Evolutionary conservation across 306 rosid genomes (phyloP), one percentile per base, ranked within the genome.

Genomic region (Cajanus cajan): DNA sequence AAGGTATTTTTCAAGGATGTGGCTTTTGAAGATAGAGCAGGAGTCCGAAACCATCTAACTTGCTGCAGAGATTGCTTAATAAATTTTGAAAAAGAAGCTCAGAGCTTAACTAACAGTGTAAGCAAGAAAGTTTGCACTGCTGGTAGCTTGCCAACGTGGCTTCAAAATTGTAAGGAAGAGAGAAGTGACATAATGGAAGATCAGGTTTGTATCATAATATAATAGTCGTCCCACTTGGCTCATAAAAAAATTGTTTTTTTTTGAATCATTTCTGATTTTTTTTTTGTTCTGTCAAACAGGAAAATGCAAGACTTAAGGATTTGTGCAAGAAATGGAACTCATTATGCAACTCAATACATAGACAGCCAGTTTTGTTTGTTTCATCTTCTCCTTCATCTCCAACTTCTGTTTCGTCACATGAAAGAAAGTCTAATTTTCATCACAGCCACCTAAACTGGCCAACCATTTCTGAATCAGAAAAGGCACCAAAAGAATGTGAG

Each of bases 251-350:
- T 21, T 7, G 8, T 0, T 8, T 34, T 25, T 4, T 6, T 33
- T 39, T 21, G 14, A 51, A 64, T 37, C 9, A 50, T 62, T 33
- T 66, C 64, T 79, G 24, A 25, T 14, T 45, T 73, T 44, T 50
- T 44, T 40, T 48, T 50, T n/a, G 5, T 4, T 19, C 33, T 78
- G 4, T 80, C 45, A 11, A 80, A 24, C 88, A 89, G 96, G 96
- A 89, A 76, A 79, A 57, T 79, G 36, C 79, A 54, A 86, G 48
- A 22, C 78, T 88, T 52, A 82, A 81, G 73, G 87, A 89, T 72
- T 83, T 89, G 0, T 88, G 87, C 90, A 88, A 79, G 85, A 89
- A 89, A 80, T 87, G 96, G 96, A 91, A 86, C 73, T 85, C 90
- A 36, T 65, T 89, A 74, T 88, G 96, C 88, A 88, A 84, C 72